Evolutionary conservation across 169 alveolate species (phyloP).

Genomic region (Neospora caninum): DNA sequence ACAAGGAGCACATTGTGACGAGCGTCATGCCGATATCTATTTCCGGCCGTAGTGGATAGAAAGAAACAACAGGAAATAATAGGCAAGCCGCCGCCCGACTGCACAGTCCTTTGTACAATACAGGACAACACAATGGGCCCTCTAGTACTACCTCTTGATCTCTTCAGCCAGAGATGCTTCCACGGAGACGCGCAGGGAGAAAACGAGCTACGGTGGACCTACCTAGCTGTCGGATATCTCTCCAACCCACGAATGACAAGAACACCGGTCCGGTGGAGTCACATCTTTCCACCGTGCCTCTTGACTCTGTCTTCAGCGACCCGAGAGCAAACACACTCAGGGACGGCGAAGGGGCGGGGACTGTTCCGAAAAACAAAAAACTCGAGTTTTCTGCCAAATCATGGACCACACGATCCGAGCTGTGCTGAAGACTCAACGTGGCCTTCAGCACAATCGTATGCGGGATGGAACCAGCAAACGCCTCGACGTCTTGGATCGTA

Average conservation of each 20-base stretch:
- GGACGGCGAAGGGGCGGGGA: not conserved
- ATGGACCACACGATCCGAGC: not conserved
- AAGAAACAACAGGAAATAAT: too few species aligned
- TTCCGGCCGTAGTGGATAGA: too few species aligned
- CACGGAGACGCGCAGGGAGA: too few species aligned
- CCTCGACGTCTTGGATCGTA: not conserved
- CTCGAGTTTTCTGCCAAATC: not conserved
- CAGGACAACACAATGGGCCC: too few species aligned
- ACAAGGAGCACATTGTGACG: not conserved
- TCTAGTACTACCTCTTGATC: too few species aligned
- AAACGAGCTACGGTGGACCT: too few species aligned
- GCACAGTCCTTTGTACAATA: too few species aligned
- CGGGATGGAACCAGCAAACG: not conserved
- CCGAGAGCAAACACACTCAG: not conserved
- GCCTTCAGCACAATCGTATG: not conserved
- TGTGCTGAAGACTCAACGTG: not conserved
- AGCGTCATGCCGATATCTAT: not conserved
- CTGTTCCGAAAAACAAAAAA: not conserved
- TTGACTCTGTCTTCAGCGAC: not conserved
- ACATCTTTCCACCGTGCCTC: not conserved
- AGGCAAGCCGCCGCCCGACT: too few species aligned
- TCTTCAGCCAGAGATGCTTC: too few species aligned
- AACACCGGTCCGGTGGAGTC: not conserved
- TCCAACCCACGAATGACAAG: not conserved
- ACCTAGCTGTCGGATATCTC: too few species aligned